Evolutionary conservation across 2,329 filamentous ascomycete genomes (phyloP).

Genomic region (Aureobasidium sp.): DNA sequence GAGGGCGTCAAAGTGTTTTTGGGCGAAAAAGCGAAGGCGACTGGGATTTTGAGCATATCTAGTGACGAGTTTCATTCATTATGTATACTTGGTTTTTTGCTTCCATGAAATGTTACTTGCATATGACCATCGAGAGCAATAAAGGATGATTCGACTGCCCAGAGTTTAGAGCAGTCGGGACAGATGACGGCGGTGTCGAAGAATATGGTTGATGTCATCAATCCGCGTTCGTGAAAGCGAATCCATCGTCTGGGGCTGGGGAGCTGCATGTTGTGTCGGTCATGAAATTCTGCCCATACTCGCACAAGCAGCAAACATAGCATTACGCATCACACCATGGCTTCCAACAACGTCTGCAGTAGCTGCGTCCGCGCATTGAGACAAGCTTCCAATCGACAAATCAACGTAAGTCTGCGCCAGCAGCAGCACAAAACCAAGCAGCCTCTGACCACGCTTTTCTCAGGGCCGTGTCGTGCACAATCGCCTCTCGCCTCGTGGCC

Average conservation of each 20-base stretch:
- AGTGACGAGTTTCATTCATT: constrained; percentile 2
- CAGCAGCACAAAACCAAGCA: constrained; percentile 8
- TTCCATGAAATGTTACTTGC: neutral
- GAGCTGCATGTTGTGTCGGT: constrained; percentile 1
- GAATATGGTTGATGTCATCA: constrained; percentile 2
- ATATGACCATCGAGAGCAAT: too few species aligned
- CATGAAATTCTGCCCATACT: neutral
- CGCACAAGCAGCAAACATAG: neutral
- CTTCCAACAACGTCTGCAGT: constrained; percentile 18
- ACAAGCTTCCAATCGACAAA: constrained; percentile 11
- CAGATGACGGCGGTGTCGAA: too few species aligned
- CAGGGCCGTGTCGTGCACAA: neutral
- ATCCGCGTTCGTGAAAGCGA: too few species aligned
- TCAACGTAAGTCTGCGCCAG: constrained; percentile 14
- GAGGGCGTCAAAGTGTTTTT: neutral
- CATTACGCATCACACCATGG: constrained; percentile 15
- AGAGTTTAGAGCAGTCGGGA: too few species aligned
- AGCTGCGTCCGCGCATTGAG: constrained; percentile 20
- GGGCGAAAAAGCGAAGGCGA: constrained; percentile 6
- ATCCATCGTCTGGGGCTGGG: neutral
- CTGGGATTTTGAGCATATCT: constrained; percentile 10
- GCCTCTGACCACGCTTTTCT: neutral
- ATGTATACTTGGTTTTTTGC: neutral
- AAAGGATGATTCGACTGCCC: too few species aligned
- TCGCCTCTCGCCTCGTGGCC: neutral